A percentile compares a stretch with the other conserved stretches of the same genome.
Conservation (phyloP, 257 asterid genomes). For the Nicotiana attenuata region DNA sequence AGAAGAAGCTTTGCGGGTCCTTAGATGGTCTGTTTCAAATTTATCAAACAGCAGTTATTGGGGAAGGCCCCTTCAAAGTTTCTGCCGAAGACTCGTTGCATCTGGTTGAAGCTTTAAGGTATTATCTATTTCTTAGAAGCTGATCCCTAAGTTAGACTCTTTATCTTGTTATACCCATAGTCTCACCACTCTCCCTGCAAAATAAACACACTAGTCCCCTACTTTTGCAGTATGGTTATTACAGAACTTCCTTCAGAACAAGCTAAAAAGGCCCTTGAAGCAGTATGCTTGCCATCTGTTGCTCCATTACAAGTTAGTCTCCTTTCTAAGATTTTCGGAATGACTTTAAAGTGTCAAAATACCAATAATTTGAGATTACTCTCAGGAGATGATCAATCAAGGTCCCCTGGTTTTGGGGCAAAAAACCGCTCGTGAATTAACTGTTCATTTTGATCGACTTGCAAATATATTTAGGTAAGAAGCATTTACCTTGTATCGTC, state of each 20-base stretch:
- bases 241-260: slow-evolving; percentile 93
- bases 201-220: slow-evolving; percentile 10
- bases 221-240: slow-evolving; percentile 72
- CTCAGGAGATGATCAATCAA: slow-evolving; percentile 83
- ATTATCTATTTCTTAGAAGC: slow-evolving; percentile 18
- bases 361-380: slow-evolving; percentile 28
- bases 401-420: slow-evolving; percentile 78
- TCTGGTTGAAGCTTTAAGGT: slow-evolving; percentile 98
- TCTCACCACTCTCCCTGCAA: not conserved
- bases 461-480: slow-evolving; percentile 85
- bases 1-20: slow-evolving; percentile 81
- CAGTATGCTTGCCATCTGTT: slow-evolving; percentile 76
- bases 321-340: slow-evolving; percentile 20
- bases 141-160: not conserved
- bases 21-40: slow-evolving; percentile 85
- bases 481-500: slow-evolving; percentile 12
- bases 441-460: slow-evolving; percentile 92
- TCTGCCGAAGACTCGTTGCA: slow-evolving; percentile 91
- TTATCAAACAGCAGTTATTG: slow-evolving; percentile 80
- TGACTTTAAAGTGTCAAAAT: slow-evolving; percentile 8
- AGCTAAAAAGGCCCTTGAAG: slow-evolving; percentile 90
- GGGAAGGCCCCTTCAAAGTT: slow-evolving; percentile 90
- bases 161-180: slow-evolving; percentile 4
- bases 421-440: slow-evolving; percentile 85
- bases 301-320: slow-evolving; percentile 72